Conservation (phyloP, 352 stramenopile species). For the Phytophthora tubulina region DNA sequence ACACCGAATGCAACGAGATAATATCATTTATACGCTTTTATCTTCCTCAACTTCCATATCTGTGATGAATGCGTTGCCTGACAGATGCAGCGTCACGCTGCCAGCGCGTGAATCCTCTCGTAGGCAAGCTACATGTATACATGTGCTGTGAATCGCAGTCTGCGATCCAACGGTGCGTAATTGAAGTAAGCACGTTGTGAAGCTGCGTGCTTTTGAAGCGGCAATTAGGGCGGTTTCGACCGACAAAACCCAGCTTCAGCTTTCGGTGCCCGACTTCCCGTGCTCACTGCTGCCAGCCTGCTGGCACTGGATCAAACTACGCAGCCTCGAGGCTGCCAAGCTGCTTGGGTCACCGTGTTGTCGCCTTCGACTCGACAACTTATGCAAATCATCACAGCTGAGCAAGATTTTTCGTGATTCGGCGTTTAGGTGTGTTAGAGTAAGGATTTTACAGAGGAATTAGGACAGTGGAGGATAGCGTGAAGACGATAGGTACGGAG, state of each 20-base stretch:
- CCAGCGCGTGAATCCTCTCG: no score
- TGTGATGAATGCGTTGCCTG: neutral
- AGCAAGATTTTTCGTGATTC: neutral
- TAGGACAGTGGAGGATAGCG: no score
- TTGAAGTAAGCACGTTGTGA: neutral
- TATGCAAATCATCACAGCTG: slow-evolving; percentile 6
- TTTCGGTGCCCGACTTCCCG: neutral
- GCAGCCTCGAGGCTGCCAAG: neutral
- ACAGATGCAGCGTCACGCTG: neutral
- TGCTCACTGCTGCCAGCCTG: neutral
- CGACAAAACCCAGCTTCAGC: neutral
- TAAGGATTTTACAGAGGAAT: no score
- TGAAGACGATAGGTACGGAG: no score
- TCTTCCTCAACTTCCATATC: neutral
- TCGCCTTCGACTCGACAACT: neutral
- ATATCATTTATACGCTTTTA: slow-evolving; percentile 41
- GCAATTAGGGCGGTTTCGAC: slow-evolving; percentile 23
- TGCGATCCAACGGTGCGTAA: neutral
- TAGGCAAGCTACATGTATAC: no score
- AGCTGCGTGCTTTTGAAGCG: slow-evolving; percentile 18
- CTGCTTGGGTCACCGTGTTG: neutral
- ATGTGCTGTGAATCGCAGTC: no score
- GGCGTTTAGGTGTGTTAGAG: no score
- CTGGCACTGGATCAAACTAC: neutral
- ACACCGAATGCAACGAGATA: slow-evolving; percentile 36